Conservation (phyloP, 2,329 filamentous ascomycete genomes). For the Emmonsiellopsis sp. region DNA sequence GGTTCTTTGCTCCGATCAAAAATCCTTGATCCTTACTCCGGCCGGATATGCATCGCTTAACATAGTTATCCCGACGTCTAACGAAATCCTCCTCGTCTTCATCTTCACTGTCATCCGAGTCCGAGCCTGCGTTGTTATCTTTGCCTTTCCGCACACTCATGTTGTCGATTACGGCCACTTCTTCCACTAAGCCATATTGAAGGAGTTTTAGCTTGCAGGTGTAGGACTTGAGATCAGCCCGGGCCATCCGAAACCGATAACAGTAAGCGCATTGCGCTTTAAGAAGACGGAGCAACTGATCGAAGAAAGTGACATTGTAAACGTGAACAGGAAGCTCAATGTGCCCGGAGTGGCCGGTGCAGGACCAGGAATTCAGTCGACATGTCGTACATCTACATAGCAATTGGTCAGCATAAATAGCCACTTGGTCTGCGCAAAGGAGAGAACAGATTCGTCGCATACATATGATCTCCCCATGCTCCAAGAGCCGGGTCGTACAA, state of each 20-base stretch:
- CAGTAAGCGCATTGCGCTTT: constrained; percentile 88
- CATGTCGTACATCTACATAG: constrained; percentile 75
- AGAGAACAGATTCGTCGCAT: constrained; percentile 27
- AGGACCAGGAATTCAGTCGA: constrained; percentile 69
- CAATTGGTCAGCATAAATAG: constrained; percentile 14
- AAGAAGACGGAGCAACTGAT: constrained; percentile 77
- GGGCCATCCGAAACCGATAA: constrained; percentile 71
- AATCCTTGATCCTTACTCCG: constrained; percentile 33
- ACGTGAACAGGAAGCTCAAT: constrained; percentile 89
- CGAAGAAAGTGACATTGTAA: constrained; percentile 95
- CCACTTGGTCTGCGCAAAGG: constrained; percentile 5
- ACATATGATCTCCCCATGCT: constrained; percentile 79
- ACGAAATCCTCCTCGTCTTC: constrained; percentile 46
- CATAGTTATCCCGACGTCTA: constrained; percentile 55
- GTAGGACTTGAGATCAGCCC: constrained; percentile 67
- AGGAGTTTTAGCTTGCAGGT: constrained; percentile 77
- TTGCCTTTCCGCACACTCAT: constrained; percentile 37
- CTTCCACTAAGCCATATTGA: constrained; percentile 69
- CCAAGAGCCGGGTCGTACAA: constrained; percentile 89
- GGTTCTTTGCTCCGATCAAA: constrained; percentile 60
- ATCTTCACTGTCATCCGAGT: constrained; percentile 58
- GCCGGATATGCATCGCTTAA: constrained; percentile 61
- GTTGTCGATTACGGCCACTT: constrained; percentile 52
- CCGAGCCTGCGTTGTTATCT: constrained; percentile 42
- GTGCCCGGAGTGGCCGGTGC: constrained; percentile 88